Evolutionary conservation across 495 filamentous ascomycete species (phyloP), one percentile per base, ranked within the genome.

Genomic region (Aspergillus affinis): DNA sequence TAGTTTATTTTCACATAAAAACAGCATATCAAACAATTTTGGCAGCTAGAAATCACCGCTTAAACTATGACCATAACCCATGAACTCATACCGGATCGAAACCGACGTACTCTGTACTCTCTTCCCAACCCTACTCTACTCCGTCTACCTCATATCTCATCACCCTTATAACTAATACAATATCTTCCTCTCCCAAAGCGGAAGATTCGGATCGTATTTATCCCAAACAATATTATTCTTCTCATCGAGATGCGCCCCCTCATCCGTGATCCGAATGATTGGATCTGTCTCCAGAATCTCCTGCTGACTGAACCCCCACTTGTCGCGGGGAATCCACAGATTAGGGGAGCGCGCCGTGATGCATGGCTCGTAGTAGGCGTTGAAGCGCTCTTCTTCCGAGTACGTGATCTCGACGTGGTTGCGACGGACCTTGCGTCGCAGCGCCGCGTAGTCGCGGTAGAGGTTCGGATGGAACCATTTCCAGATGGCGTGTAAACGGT

Each of bases 401-500:
- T 90, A 87, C 19, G 73, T 65, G 26, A 78, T 72, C 27, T 75
- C 74, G 1, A 81, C 79, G 30, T 83, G 70, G 48, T 81, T 77
- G 23, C 81, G 81, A 4, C 90, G 90, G 13, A 92, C 84, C 48
- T 91, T 82, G 15, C 82, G 80, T 18, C 91, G 85, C 49, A 92
- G 81, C 20, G 82, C 77, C 2, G 79, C 75, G 63, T 92, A 93
- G 67, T 89, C 86, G 36, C 82, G 75, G 72, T 91, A 88, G 19
- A 87, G 75, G 78, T 92, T 88, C 0, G 92, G 92, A 63, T 88
- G 86, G 63, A 96, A 80, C 78, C 88, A 94, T 65, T 87, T 88
- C 60, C 78, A 70, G 48, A 92, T 72, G 5, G 76, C 64, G 20
- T 65, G 47, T 62, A 62, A 68, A 29, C 30, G 48, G 48, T 44